Conservation (phyloP, 352 stramenopile genomes). For the Peronospora destructor region DNA sequence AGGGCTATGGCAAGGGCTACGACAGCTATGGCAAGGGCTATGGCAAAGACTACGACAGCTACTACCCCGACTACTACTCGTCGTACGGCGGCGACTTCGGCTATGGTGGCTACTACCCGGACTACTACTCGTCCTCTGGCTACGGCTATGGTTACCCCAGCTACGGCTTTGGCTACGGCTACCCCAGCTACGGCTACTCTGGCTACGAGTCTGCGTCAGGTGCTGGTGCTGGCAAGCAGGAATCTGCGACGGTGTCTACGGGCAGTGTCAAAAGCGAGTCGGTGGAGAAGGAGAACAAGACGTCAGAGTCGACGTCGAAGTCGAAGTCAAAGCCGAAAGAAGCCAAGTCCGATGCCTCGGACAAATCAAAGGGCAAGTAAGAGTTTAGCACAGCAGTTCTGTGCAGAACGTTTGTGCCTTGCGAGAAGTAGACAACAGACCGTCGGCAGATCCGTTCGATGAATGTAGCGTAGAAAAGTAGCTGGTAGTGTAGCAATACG, state of each 20-base stretch:
- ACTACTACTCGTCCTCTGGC: too few relatives aligned
- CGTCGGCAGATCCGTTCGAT: background rate
- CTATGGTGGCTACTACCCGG: too few relatives aligned
- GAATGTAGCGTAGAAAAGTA: background rate
- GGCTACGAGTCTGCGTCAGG: conserved; percentile 5
- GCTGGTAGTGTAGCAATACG: background rate
- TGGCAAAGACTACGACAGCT: background rate
- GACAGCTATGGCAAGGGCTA: background rate
- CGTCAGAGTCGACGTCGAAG: background rate
- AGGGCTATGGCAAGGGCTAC: background rate
- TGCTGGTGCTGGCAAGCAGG: background rate
- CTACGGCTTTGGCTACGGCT: conserved; percentile 2
- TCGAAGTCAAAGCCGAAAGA: conserved; percentile 1
- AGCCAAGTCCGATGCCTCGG: conserved; percentile 2
- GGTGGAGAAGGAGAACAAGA: conserved; percentile 7
- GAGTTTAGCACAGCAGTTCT: background rate
- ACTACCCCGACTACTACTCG: too few relatives aligned
- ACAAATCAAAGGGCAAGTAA: conserved; percentile 13
- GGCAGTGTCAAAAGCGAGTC: background rate
- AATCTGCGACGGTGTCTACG: background rate
- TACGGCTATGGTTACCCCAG: too few relatives aligned
- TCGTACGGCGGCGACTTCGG: too few relatives aligned
- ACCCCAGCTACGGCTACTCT: conserved; percentile 1
- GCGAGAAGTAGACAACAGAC: background rate
- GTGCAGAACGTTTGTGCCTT: background rate